A percentile compares a stretch with the other conserved stretches of the same genome.
Evolutionary conservation across 2,329 filamentous ascomycete genomes (phyloP).

Genomic region (Colletotrichum coccodes): DNA sequence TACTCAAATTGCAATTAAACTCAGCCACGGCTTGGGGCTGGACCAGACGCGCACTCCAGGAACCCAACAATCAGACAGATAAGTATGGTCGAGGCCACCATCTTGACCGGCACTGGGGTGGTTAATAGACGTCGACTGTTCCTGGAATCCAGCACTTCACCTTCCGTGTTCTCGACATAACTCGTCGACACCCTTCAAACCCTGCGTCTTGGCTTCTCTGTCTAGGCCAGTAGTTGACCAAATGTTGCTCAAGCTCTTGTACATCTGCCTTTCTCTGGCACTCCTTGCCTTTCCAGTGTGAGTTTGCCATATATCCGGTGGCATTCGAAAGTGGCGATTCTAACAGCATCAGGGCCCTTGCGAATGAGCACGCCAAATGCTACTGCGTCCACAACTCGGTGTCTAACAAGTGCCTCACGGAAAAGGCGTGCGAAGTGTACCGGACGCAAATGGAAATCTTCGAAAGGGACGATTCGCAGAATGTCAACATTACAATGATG

Average conservation of each 20-base stretch:
- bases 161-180: background rate
- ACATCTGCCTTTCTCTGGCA: background rate
- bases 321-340: background rate
- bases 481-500: background rate
- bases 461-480: background rate
- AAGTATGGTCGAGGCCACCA: background rate
- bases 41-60: background rate
- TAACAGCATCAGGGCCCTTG: background rate
- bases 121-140: background rate
- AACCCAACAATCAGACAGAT: background rate
- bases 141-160: background rate
- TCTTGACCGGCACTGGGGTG: background rate
- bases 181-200: no score
- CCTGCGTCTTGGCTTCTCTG: no score
- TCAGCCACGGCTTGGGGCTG: background rate
- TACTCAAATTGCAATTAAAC: background rate
- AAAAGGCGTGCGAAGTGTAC: conserved; percentile 16
- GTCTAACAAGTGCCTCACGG: background rate
- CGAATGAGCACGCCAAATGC: conserved; percentile 8
- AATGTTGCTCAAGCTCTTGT: background rate
- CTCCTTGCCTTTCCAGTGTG: background rate
- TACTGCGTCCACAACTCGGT: background rate
- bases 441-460: background rate
- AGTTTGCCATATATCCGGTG: background rate
- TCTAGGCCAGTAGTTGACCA: background rate